Evolutionary conservation across 1,139 yeast species (phyloP).

Genomic region (Saccharomyces hybrid): DNA sequence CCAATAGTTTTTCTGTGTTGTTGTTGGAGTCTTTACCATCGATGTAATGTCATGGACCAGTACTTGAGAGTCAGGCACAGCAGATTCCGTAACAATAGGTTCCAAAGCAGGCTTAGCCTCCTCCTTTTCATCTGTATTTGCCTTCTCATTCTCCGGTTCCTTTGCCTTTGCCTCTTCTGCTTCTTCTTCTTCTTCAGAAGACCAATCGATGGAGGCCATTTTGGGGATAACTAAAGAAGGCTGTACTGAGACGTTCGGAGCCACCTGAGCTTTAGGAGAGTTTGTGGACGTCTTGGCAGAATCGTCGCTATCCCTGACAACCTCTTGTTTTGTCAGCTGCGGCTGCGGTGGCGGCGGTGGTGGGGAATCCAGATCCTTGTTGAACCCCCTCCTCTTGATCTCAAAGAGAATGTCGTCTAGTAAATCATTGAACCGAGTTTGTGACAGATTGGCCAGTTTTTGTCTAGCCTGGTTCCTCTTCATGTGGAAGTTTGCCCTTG

Average conservation of each 20-base stretch:
- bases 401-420: conserved; percentile 85
- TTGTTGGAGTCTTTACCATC: neutral
- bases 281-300: neutral
- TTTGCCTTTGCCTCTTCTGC: neutral
- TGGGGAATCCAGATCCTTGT: conserved; percentile 14
- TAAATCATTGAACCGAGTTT: conserved; percentile 75
- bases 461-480: conserved; percentile 94
- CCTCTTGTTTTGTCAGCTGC: neutral
- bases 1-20: neutral
- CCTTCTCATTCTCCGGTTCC: neutral
- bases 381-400: conserved; percentile 68
- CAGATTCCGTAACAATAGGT: neutral
- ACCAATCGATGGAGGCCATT: conserved; percentile 73
- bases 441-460: conserved; percentile 79
- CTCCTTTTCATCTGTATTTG: neutral
- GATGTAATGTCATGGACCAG: conserved; percentile 2
- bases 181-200: conserved; percentile 65
- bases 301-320: neutral
- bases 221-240: conserved; percentile 65
- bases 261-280: neutral
- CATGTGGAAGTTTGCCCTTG: conserved; percentile 75
- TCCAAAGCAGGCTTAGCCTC: conserved; percentile 1
- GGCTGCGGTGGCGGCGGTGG: neutral
- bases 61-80: neutral
- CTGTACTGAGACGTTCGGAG: conserved; percentile 31